A percentile compares a stretch with the other conserved stretches of the same genome.
Evolutionary conservation across 2,329 filamentous ascomycete species (phyloP).

Genomic region (Parafenestella ontariensis): DNA sequence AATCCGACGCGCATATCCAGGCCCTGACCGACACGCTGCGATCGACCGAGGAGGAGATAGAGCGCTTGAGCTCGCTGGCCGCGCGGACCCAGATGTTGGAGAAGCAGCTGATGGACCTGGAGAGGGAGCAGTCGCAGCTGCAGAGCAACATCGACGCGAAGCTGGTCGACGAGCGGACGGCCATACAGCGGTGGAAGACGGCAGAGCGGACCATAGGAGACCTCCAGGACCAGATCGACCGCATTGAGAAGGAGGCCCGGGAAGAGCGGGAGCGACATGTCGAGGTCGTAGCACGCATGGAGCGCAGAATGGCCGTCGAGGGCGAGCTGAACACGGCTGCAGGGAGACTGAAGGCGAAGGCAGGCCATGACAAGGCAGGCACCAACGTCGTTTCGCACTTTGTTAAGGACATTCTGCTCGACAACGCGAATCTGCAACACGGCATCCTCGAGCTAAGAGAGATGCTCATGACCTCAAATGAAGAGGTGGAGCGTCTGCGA

Average conservation of each 20-base stretch:
- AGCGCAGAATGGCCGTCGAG: constrained; percentile 82
- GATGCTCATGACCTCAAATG: constrained; percentile 88
- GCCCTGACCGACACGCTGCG: constrained; percentile 78
- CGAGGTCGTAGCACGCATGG: constrained; percentile 82
- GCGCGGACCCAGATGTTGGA: constrained; percentile 80
- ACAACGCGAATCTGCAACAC: constrained; percentile 92
- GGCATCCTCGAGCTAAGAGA: constrained; percentile 91
- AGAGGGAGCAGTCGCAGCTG: constrained; percentile 79
- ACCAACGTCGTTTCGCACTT: constrained; percentile 89
- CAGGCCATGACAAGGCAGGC: constrained; percentile 65
- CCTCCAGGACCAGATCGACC: constrained; percentile 86
- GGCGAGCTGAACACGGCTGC: constrained; percentile 81
- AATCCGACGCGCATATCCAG: constrained; percentile 81
- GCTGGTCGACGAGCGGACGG: constrained; percentile 77
- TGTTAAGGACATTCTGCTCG: constrained; percentile 91
- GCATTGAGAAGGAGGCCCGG: constrained; percentile 82
- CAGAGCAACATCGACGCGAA: constrained; percentile 71
- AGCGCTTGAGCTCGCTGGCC: constrained; percentile 75
- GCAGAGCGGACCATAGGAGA: constrained; percentile 80
- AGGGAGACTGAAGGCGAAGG: constrained; percentile 75
- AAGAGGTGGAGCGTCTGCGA: constrained; percentile 86
- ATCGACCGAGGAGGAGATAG: constrained; percentile 78
- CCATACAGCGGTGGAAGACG: constrained; percentile 82
- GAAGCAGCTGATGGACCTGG: constrained; percentile 77
- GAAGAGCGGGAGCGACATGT: constrained; percentile 82